Evolutionary conservation across 2,329 filamentous ascomycete species (phyloP), one percentile per base, ranked within the genome.

Genomic region (Ilyonectria sp.): DNA sequence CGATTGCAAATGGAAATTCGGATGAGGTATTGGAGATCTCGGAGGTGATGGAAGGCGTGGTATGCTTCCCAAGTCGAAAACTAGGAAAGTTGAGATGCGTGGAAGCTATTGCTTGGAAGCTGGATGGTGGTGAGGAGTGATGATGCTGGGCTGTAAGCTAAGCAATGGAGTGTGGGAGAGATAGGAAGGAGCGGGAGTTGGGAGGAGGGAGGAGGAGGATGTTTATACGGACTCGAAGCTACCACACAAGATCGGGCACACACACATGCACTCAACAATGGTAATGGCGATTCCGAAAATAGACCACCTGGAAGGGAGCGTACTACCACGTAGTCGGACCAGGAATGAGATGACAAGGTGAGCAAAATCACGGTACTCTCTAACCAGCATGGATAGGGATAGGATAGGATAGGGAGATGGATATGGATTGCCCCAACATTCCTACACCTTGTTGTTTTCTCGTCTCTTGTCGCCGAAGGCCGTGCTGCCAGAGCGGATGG

Each of bases 191-290:
- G 54, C 50, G 52, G 50, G 31, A 17, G 54, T 40, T 58, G 57
- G 56, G 50, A 46, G 62, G 62, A 69, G 72, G 69, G 69, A 67
- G 67, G 59, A 59, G 69, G 43, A 60, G 65, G 50, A 72, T 69
- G 69, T 75, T 75, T 75, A 75, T 75, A 74, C 63, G 55, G 56
- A 69, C 40, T 57, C 60, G 55, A 69, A 64, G 64, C 49, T 55
- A 63, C 54, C 23, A 47, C 35, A 44, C n/a, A 53, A 31, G 11
- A 21, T 17, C 56, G 33, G 49, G 15, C 49, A 29, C 40, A 52
- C 44, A 50, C 44, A 29, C 31, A 46, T 46, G 50, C 52, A 66
- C n/a, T 26, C 53, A 26, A 13, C 21, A 57, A 52, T 47, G 29
- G 50, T n/a, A n/a, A 35, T 21, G 50, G 53, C 17, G 37, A 55